Conservation (phyloP, 129 eudicot genomes). For the Tanacetum coccineum region DNA sequence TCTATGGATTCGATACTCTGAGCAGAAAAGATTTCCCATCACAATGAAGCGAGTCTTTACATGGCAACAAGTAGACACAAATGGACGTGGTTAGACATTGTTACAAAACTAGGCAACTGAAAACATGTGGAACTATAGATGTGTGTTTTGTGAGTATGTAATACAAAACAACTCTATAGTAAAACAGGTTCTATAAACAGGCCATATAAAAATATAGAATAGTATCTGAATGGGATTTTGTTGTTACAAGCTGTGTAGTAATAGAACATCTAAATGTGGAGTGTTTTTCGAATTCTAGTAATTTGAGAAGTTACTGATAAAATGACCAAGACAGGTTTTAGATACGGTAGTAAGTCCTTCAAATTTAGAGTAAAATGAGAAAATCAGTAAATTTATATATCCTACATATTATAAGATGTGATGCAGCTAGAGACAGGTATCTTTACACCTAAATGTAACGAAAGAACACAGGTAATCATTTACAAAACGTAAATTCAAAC, state of each 20-base stretch:
- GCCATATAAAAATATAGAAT: no score
- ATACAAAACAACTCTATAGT: neutral
- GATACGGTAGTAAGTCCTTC: no score
- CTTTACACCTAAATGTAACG: no score
- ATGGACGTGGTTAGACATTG: conserved; percentile 15
- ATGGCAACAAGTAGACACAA: neutral
- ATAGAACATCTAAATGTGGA: neutral
- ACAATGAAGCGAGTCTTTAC: conserved; percentile 84
- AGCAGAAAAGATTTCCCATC: conserved; percentile 98
- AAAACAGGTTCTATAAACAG: neutral
- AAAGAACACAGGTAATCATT: neutral
- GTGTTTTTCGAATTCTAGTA: conserved; percentile 60
- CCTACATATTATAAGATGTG: no score
- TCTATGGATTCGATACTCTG: conserved; percentile 91
- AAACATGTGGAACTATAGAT: neutral
- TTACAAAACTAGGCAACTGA: neutral
- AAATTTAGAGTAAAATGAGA: no score
- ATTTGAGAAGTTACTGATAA: neutral
- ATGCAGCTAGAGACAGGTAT: no score
- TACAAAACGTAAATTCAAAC: conserved; percentile 5
- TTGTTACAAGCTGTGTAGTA: neutral
- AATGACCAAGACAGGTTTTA: no score
- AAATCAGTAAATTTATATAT: no score
- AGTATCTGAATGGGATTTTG: no score
- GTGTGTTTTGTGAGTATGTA: neutral